phyloP scores from a whole-genome alignment of 2,329 filamentous ascomycete species.

The Aspergillus quadrilineatus region DNA sequence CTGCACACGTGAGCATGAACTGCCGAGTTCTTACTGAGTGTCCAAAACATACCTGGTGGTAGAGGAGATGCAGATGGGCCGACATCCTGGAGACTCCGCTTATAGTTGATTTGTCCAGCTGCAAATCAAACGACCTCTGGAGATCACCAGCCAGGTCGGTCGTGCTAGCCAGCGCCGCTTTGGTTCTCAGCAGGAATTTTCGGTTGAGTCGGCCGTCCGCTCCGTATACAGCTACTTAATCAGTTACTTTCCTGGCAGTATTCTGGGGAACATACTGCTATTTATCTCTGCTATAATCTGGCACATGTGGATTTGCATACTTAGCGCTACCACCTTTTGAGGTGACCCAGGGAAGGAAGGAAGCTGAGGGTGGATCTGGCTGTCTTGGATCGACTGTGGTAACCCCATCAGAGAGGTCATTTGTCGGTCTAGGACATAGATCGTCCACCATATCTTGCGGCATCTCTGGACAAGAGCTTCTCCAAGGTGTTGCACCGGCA shows the following conservation, averaged over 20 bases:
- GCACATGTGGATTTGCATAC: slow-evolving; percentile 50
- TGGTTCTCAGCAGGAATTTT: slow-evolving; percentile 41
- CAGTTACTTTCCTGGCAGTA: background rate
- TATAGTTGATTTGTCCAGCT: slow-evolving; percentile 33
- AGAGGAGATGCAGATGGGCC: slow-evolving; percentile 41
- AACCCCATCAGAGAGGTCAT: slow-evolving; percentile 57
- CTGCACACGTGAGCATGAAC: slow-evolving; percentile 19
- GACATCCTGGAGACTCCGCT: slow-evolving; percentile 45
- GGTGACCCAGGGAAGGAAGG: slow-evolving; percentile 44
- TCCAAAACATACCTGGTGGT: slow-evolving; percentile 39
- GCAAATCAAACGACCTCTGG: slow-evolving; percentile 38
- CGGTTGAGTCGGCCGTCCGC: slow-evolving; percentile 37
- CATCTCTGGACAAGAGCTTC: slow-evolving; percentile 26
- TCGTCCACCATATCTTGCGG: slow-evolving; percentile 30
- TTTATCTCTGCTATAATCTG: slow-evolving; percentile 47
- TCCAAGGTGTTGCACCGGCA: slow-evolving; percentile 26
- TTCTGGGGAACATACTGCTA: slow-evolving; percentile 33
- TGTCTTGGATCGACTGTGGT: slow-evolving; percentile 51
- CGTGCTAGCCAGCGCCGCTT: slow-evolving; percentile 40
- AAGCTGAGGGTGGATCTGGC: slow-evolving; percentile 51
- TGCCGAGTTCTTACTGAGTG: background rate
- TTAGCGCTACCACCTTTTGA: slow-evolving; percentile 42
- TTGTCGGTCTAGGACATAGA: slow-evolving; percentile 37
- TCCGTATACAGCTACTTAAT: slow-evolving; percentile 44
- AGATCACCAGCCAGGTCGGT: slow-evolving; percentile 44